Evolutionary conservation across 2,329 filamentous ascomycete species (phyloP), one percentile per base, ranked within the genome.

Genomic region (Colletotrichum viniferum): DNA sequence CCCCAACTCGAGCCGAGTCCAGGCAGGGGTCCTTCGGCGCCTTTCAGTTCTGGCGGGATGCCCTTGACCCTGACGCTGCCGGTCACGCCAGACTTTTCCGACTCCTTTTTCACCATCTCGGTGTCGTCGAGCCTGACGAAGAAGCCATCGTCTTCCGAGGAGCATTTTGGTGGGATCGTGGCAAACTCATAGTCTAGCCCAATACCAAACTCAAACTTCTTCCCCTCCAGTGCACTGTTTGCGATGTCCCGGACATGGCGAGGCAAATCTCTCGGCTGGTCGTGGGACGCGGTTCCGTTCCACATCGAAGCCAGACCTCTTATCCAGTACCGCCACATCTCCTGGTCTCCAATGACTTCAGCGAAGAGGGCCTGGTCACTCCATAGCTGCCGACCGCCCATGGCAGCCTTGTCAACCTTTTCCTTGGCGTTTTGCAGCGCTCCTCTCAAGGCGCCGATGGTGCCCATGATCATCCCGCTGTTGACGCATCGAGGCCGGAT

Each of bases 291-390:
- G 1, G 75, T 77, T 5, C 83, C 83, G 68, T 85, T 80, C 84
- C 84, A 85, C 0, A 80, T 81, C 16, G 78, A 75, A 2, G 76
- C 80, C 1, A 85, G 73, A 26, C 78, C 60, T 7, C 78, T 79
- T 56, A 79, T 75, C 82, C 83, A 85, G 34, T 80, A 78, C 2
- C 84, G 82, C 81, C 82, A 85, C 36, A 84, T 80, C 73, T 85
- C 82, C 66, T 85, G 84, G 24, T 85, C 84, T 12, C 83, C 83
- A 9, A 85, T 81, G n/a, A 85, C 82, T 43, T 85, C 84, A 1
- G 79, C 84, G 2, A 85, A 76, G 7, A 85, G 81, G 0, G 83
- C 83, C 65, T 85, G 84, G 52, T 85, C 83, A 76, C 83, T 85
- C 83, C 83, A 85, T 10, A 84, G 81, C 71, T 85, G 83, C 1